These are phyloP conservation scores for Fusarium sp. DNA, from an alignment of 2,329 filamentous ascomycete species.

Conservation along the genomic window DNA sequence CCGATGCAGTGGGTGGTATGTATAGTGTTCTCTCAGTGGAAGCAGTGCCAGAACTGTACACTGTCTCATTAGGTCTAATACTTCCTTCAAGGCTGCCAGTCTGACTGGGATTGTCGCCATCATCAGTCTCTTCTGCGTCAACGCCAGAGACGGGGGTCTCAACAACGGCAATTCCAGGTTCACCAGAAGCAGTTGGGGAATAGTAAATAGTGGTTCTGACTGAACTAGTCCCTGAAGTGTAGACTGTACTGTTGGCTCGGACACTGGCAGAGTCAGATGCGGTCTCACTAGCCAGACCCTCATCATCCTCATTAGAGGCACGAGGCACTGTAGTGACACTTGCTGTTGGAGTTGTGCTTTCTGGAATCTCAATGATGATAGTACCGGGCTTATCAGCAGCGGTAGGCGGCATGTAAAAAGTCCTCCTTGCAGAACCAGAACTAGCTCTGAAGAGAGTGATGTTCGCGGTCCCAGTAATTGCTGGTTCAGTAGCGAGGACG, in stretches of 20 bases:
- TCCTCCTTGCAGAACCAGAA: background rate
- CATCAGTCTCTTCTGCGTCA: too few species aligned
- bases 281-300: background rate
- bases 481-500: background rate
- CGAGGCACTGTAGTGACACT: background rate
- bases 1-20: too few species aligned
- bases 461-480: constrained; percentile 9
- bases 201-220: constrained; percentile 1
- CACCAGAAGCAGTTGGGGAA: background rate
- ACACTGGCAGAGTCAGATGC: background rate
- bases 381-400: constrained; percentile 8
- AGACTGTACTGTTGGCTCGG: background rate
- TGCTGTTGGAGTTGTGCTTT: accelerated
- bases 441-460: constrained; percentile 19
- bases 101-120: too few species aligned
- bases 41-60: too few species aligned
- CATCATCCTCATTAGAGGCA: background rate
- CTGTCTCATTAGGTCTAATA: too few species aligned
- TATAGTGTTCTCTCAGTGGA: too few species aligned
- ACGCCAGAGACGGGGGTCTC: background rate
- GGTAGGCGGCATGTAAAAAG: constrained; percentile 4
- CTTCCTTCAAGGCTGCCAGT: too few species aligned
- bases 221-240: background rate
- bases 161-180: constrained; percentile 5
- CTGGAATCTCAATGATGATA: constrained; percentile 17